Conservation (phyloP, 2,329 filamentous ascomycete species). For the Salinomyces thailandicus region DNA sequence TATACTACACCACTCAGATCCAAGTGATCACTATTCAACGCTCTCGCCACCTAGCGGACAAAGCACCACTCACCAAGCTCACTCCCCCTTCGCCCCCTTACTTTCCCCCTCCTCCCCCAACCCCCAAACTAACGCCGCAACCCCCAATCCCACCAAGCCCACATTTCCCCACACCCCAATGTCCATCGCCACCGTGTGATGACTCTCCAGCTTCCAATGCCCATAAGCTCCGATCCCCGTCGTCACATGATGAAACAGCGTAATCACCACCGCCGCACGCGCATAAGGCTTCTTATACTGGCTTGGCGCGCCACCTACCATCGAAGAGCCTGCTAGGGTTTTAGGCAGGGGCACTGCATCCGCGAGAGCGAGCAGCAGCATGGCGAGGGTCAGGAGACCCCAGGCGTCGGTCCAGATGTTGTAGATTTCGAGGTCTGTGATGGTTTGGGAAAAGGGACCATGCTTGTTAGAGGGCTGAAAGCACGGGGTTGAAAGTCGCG, state of each 20-base stretch:
- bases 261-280: constrained; percentile 21
- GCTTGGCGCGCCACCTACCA: constrained; percentile 6
- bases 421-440: constrained; percentile 29
- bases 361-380: constrained; percentile 22
- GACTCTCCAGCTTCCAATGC: constrained; percentile 23
- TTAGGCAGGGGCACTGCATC: constrained; percentile 22
- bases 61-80: not conserved
- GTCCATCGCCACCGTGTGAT: constrained; percentile 26
- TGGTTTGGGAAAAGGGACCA: not conserved
- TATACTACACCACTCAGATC: too few species aligned
- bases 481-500: too few species aligned
- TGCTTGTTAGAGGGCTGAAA: too few species aligned
- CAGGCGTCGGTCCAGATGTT: constrained; percentile 28
- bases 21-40: too few species aligned
- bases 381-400: constrained; percentile 23
- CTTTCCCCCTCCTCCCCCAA: constrained; percentile 10
- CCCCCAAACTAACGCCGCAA: constrained; percentile 19
- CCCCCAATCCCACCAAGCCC: constrained; percentile 19
- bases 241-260: constrained; percentile 27
- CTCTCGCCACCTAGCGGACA: too few species aligned
- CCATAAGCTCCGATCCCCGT: constrained; percentile 25
- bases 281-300: constrained; percentile 24
- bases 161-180: constrained; percentile 27
- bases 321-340: constrained; percentile 12
- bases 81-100: not conserved